phyloP scores from a whole-genome alignment of 305 asterid genomes.

The Fraxinus nigra region DNA sequence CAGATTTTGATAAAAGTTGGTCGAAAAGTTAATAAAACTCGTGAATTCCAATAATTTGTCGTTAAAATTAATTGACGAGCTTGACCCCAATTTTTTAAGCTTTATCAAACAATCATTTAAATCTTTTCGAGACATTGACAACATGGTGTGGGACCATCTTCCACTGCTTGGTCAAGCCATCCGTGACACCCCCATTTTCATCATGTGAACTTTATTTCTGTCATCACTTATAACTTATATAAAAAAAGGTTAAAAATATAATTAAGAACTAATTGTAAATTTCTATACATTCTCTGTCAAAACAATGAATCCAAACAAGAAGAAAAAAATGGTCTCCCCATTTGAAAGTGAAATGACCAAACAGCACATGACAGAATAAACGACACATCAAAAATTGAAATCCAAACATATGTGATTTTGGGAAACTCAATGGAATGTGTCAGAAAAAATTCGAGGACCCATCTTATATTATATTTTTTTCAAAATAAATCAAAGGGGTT shows the following conservation, averaged over 20 bases:
- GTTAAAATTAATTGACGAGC: no score
- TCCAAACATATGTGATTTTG: neutral
- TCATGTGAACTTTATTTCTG: constrained; percentile 40
- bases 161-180: constrained; percentile 22
- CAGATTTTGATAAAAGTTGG: no score
- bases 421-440: neutral
- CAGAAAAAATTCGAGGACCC: neutral
- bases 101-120: neutral
- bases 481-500: neutral
- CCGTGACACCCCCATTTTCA: constrained; percentile 41
- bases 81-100: neutral
- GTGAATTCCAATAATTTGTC: no score
- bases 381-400: constrained; percentile 35
- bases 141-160: constrained; percentile 21
- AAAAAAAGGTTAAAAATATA: neutral
- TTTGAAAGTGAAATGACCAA: constrained; percentile 36
- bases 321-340: neutral
- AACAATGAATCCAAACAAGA: constrained; percentile 22
- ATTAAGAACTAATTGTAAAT: constrained; percentile 3
- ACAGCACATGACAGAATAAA: constrained; percentile 31
- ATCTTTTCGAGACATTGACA: neutral
- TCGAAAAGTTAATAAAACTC: no score
- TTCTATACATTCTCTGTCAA: constrained; percentile 17
- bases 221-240: constrained; percentile 14
- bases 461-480: neutral